Evolutionary conservation across 495 filamentous ascomycete genomes (phyloP).

Genomic region (Copromyces sp.): DNA sequence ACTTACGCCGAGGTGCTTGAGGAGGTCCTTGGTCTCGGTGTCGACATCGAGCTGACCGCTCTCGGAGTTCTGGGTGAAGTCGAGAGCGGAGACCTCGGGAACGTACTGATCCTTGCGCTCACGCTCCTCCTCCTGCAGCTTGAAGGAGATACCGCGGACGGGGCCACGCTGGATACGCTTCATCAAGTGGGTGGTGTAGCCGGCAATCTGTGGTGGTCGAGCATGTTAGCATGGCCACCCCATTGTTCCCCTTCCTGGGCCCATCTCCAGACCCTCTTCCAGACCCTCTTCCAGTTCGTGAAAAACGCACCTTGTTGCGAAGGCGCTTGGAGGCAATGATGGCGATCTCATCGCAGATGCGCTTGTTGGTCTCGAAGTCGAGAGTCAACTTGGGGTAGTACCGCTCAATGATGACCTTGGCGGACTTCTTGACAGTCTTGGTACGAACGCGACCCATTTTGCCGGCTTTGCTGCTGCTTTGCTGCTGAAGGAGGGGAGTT

Average conservation of each 20-base stretch:
- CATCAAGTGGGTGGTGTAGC: slow-evolving; percentile 94
- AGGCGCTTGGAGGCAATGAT: slow-evolving; percentile 97
- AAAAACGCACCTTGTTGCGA: slow-evolving; percentile 75
- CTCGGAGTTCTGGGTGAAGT: slow-evolving; percentile 87
- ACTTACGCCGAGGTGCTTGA: slow-evolving; percentile 97
- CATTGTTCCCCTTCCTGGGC: not conserved
- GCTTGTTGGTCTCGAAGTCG: slow-evolving; percentile 99
- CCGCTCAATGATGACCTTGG: slow-evolving; percentile 99
- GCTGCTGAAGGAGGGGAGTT: slow-evolving; percentile 10
- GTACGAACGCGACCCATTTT: slow-evolving; percentile 96
- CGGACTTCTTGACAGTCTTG: slow-evolving; percentile 99
- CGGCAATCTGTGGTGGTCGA: slow-evolving; percentile 69
- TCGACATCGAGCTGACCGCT: slow-evolving; percentile 90
- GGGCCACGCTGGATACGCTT: slow-evolving; percentile 99
- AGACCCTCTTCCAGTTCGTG: not conserved
- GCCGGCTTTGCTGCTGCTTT: slow-evolving; percentile 40
- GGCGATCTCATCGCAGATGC: slow-evolving; percentile 99
- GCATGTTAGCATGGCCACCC: slow-evolving; percentile 5
- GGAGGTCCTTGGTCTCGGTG: slow-evolving; percentile 90
- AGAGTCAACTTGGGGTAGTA: slow-evolving; percentile 98
- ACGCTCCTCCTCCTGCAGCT: slow-evolving; percentile 99
- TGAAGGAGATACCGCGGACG: slow-evolving; percentile 99
- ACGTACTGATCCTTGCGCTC: slow-evolving; percentile 99
- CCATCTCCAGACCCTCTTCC: not conserved
- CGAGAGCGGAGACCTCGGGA: slow-evolving; percentile 94